These are phyloP conservation scores for Naganishia cerealis DNA, from an alignment of 1,284 basidiomycete species.

Conservation along the genomic window DNA sequence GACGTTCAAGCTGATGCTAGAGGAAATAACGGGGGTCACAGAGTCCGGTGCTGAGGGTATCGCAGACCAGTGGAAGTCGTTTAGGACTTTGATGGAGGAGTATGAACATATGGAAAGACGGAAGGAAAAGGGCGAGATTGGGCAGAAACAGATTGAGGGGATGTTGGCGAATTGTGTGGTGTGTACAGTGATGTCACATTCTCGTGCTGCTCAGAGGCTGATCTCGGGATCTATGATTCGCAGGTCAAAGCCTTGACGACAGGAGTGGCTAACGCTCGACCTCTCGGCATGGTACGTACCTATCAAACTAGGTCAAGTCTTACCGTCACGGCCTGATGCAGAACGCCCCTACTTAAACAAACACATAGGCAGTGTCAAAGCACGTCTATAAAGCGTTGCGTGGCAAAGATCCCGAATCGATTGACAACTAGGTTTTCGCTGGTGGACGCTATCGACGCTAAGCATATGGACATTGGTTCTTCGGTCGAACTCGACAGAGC, in stretches of 20 bases:
- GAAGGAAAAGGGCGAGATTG: conserved; percentile 28
- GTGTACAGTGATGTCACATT: conserved; percentile 3
- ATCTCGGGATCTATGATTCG: background rate
- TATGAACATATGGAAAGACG: conserved; percentile 45
- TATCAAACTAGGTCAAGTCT: background rate
- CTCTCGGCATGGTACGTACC: conserved; percentile 19
- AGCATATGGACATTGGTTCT: no score
- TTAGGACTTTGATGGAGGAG: conserved; percentile 47
- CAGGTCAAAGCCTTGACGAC: conserved; percentile 33
- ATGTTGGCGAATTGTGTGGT: conserved; percentile 48
- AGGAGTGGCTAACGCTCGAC: conserved; percentile 32
- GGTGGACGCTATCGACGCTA: no score
- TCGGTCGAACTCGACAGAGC: no score
- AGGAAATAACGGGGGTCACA: conserved; percentile 52
- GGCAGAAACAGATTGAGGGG: conserved; percentile 36
- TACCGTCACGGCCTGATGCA: background rate
- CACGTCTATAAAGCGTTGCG: conserved; percentile 31
- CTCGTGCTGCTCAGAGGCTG: background rate
- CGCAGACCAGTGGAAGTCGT: conserved; percentile 41
- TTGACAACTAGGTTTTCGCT: conserved; percentile 11
- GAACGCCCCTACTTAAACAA: background rate
- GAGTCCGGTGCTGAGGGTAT: conserved; percentile 46
- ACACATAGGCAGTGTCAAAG: conserved; percentile 27
- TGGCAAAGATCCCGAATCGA: conserved; percentile 25
- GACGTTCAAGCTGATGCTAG: conserved; percentile 50